Base-by-base conservation (phyloP, 139 green algal species). In the Closterium sp. region DNA sequence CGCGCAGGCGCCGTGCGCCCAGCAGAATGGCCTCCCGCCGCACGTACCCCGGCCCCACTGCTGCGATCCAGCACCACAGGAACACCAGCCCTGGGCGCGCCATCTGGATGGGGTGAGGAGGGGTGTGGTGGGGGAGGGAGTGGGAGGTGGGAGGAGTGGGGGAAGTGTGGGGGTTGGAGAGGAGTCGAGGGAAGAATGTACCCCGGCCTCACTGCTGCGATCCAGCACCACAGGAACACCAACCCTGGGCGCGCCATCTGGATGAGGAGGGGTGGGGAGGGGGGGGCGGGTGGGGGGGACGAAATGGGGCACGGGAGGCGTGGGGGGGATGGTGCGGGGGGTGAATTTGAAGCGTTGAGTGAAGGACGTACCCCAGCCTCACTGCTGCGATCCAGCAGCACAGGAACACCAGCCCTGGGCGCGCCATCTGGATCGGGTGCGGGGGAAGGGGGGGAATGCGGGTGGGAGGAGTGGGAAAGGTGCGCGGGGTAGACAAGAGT, bases 141-240 rank as follows among this genome's bases (percentile, higher is more conserved):
- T 22, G 62, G 62, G 13, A 4, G 7, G 62, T 27, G 62, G 19
- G 19, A 79, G 17, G 17, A 13, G 62, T 27, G 62, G 62, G 62
- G 62, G 27, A 24, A 13, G 17, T 22, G 62, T 3, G 19, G 62
- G 2, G 19, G 62, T 4, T 22, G 62, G 17, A 27, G 62, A 79
- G 10, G 62, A 79, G 19, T 79, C 27, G 17, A 24, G 17, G 24
- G 62, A 79, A 79, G 17, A 9, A 13, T 27, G 62, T 27, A 27
- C 62, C 91, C 91, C 10, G 88, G 89, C 9, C 91, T 88, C 31
- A 93, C 89, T 0, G 91, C 89, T 45, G 88, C 2, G 34, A 92
- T n/a, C 91, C 91, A 93, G 27, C 91, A 93, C 91, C 29, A 86
- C 24, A 93, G 11, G 88, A 93, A 86, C 88, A 93, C 22, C 27